Base-by-base conservation (phyloP, 495 filamentous ascomycete genomes). In the Talaromyces adpressus region DNA sequence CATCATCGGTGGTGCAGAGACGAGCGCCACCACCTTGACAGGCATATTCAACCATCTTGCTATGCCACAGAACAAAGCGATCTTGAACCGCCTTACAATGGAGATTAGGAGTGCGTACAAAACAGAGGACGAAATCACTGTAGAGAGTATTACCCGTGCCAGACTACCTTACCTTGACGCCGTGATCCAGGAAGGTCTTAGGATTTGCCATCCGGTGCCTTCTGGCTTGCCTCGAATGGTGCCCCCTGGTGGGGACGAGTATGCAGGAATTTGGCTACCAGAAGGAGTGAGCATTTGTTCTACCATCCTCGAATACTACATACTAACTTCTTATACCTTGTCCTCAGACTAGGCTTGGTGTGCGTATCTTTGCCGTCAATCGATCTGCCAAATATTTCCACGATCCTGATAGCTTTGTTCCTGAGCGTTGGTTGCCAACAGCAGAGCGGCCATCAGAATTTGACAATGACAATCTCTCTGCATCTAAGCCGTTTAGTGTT, bases 361-460 rank as follows among this genome's bases (percentile, higher is more conserved):
- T 67, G 3, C 59, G 49, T 23, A 25, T 41, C 2, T 63, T 41
- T 27, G 25, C 57, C 7, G 22, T 60, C 20, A 56, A 64, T 14
- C 62, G 22, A 16, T 53, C 47, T 51, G 6, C 25, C 30, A 45
- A 49, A 11, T 61, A 56, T 23, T 69, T 67, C 58, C 25, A 27
- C 22, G 16, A 62, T 30, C 39, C 65, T 2, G 57, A 63, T 52
- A 23, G 11, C 11, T 68, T 68, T 45, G 25, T 53, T 22, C 63
- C 66, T 3, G 66, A 68, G 39, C 68, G 66, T 4, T 67, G 66
- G 61, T 47, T 66, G 14, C 41, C 52, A 0, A 25, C 23, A 32
- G 59, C 16, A 16, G 34, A 63, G 7, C 63, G 57, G 16, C 61
- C 64, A 22, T 18, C 29, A 14, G 16, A 12, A 7, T 66, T 36